Base-by-base conservation (phyloP, 805 yeast genomes). In the Candida tallmaniae region DNA sequence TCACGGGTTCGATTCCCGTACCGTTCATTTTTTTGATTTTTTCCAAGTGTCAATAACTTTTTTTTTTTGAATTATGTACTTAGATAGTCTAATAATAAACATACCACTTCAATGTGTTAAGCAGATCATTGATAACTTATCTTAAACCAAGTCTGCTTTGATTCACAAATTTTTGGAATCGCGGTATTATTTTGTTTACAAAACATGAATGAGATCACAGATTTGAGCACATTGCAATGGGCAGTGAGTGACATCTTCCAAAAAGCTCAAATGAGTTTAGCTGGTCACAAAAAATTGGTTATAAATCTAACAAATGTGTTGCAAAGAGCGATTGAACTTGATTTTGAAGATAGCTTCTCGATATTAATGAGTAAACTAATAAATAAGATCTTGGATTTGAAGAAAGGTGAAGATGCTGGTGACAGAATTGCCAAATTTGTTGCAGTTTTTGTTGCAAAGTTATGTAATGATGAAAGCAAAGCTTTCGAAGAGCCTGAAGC, bases 1-100 rank as follows among this genome's bases (percentile, higher is more conserved):
- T 77, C 86, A 80, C 75, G 89, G 88, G 90, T 82, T 82, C 90
- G 88, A 82, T 79, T 82, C 90, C 83, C 87, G 82, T 78, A 78
- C 80, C 80, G 78, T 79, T 80, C 86, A 78, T 45, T 47, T 50
- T 57, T 58, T 61, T 59, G 14, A 17, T 18, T 12, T 18, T 34
- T 15, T 18, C 11, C n/a, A n/a, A n/a, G n/a, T n/a, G n/a, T n/a
- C n/a, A n/a, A n/a, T n/a, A n/a, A n/a, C n/a, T n/a, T 28, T 18
- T 28, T 28, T 28, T 28, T 16, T 7, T n/a, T n/a, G n/a, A n/a
- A n/a, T n/a, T 13, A 10, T n/a, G 8, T 25, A 25, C 8, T 13
- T 25, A 25, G 11, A 8, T 21, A 8, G 8, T 8, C 11, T 21
- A 21, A 21, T 21, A 21, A 11, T 11, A 11, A 11, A 8, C 11